These are phyloP conservation scores for Linaria vulgaris DNA, from an alignment of 257 asterid species.

Conservation along the genomic window DNA sequence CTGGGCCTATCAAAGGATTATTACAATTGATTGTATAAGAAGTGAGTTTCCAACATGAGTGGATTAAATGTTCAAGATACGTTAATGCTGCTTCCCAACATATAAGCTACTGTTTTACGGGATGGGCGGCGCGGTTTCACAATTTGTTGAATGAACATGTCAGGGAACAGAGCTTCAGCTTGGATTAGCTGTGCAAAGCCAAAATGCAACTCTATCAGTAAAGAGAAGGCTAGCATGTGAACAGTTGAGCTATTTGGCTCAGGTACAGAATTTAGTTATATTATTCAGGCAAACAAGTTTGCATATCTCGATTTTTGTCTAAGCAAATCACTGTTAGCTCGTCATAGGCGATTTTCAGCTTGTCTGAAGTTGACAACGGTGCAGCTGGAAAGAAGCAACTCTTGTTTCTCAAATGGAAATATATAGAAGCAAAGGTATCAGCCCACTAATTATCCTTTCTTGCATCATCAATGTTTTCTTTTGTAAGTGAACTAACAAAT, in stretches of 20 bases:
- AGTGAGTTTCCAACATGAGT: too few species aligned
- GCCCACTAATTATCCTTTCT: neutral
- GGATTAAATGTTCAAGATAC: too few species aligned
- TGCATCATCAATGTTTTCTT: neutral
- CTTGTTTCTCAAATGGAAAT: conserved; percentile 78
- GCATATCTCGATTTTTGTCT: too few species aligned
- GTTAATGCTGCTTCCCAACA: too few species aligned
- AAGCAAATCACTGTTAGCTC: too few species aligned
- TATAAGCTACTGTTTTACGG: too few species aligned
- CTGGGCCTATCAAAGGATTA: too few species aligned
- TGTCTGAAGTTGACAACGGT: conserved; percentile 35
- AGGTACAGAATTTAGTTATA: conserved; percentile 39
- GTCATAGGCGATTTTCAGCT: conserved; percentile 59
- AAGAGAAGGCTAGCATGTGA: conserved; percentile 93
- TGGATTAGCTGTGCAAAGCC: conserved; percentile 70
- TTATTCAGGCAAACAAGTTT: too few species aligned
- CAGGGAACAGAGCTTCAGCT: conserved; percentile 91
- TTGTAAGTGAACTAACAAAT: neutral
- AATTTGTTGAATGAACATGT: conserved; percentile 19
- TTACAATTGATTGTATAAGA: too few species aligned
- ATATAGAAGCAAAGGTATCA: conserved; percentile 74
- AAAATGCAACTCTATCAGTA: conserved; percentile 79
- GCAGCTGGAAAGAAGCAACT: conserved; percentile 52
- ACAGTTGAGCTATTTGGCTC: conserved; percentile 53
- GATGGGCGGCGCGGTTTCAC: neutral